These are phyloP conservation scores for Raphanus hybrid DNA, from an alignment of 441 rosid species.

Conservation along the genomic window DNA sequence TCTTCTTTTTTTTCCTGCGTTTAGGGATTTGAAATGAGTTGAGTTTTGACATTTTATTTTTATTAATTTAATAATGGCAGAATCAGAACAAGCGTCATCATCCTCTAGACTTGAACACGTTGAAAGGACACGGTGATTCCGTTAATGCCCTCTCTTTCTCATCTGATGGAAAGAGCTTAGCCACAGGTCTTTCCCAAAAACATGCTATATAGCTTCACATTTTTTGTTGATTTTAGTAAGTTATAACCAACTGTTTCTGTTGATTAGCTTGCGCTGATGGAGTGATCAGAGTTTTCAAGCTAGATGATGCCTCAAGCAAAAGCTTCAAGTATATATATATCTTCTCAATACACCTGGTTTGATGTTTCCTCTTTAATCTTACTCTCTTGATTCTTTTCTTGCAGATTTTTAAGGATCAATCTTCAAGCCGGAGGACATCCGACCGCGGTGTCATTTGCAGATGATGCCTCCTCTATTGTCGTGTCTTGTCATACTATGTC, in stretches of 20 bases:
- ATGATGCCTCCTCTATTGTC: conserved; percentile 78
- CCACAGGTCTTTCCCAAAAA: conserved; percentile 59
- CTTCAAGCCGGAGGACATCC: conserved; percentile 94
- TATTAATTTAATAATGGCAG: conserved; percentile 40
- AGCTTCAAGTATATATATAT: conserved; percentile 76
- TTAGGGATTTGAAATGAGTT: too few species aligned
- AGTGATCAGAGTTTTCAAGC: conserved; percentile 80
- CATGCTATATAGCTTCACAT: too few species aligned
- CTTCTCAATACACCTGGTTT: background rate
- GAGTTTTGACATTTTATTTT: too few species aligned
- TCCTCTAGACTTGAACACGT: conserved; percentile 90
- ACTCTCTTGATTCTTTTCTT: conserved; percentile 15
- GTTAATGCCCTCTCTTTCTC: conserved; percentile 86
- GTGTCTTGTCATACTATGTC: conserved; percentile 69
- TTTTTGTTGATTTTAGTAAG: too few species aligned
- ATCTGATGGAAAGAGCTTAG: conserved; percentile 72
- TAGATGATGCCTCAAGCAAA: conserved; percentile 95
- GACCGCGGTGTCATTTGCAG: conserved; percentile 73
- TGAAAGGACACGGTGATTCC: conserved; percentile 94
- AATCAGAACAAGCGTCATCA: conserved; percentile 84
- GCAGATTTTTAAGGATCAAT: conserved; percentile 81
- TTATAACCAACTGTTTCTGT: conserved; percentile 6
- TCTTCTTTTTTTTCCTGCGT: too few species aligned
- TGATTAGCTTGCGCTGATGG: conserved; percentile 90
- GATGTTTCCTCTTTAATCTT: conserved; percentile 1